Conservation (phyloP, 2,329 filamentous ascomycete genomes). For the Cryoendolithus antarcticus region DNA sequence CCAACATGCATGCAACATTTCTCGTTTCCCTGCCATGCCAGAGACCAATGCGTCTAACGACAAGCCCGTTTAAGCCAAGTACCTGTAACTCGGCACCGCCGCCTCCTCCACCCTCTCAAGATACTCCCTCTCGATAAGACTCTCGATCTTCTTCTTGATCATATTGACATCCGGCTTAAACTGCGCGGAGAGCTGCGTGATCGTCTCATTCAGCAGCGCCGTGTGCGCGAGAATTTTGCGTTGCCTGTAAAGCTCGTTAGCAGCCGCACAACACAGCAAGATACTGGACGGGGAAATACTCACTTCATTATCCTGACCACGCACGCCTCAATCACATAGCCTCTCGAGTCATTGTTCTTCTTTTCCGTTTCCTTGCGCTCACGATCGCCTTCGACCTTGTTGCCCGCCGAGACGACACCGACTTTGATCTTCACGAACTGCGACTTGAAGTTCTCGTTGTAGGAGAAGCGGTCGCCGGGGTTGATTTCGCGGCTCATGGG, state of each 20-base stretch:
- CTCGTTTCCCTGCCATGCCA: too few species aligned
- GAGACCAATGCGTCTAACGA: too few species aligned
- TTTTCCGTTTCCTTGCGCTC: constrained; percentile 60
- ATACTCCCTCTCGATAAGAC: constrained; percentile 64
- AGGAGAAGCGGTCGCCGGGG: constrained; percentile 63
- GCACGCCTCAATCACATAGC: constrained; percentile 61
- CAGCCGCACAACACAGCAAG: constrained; percentile 4
- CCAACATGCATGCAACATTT: too few species aligned
- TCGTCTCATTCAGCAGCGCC: constrained; percentile 58
- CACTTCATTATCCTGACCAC: constrained; percentile 81
- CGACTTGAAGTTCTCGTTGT: constrained; percentile 71
- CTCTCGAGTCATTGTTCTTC: constrained; percentile 60
- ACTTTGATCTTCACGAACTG: constrained; percentile 82
- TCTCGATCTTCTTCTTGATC: constrained; percentile 72
- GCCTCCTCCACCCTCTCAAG: constrained; percentile 61
- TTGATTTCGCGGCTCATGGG: constrained; percentile 69
- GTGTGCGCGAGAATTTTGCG: constrained; percentile 60
- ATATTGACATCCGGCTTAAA: constrained; percentile 67
- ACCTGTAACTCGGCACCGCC: constrained; percentile 52
- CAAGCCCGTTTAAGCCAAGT: constrained; percentile 46
- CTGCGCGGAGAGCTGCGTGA: constrained; percentile 53
- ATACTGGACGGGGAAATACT: constrained; percentile 22
- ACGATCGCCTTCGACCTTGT: constrained; percentile 66
- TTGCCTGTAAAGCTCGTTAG: constrained; percentile 41
- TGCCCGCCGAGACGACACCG: constrained; percentile 67